phyloP scores from a whole-genome alignment of 2,329 filamentous ascomycete species.

The Pseudocercospora fuligena region DNA sequence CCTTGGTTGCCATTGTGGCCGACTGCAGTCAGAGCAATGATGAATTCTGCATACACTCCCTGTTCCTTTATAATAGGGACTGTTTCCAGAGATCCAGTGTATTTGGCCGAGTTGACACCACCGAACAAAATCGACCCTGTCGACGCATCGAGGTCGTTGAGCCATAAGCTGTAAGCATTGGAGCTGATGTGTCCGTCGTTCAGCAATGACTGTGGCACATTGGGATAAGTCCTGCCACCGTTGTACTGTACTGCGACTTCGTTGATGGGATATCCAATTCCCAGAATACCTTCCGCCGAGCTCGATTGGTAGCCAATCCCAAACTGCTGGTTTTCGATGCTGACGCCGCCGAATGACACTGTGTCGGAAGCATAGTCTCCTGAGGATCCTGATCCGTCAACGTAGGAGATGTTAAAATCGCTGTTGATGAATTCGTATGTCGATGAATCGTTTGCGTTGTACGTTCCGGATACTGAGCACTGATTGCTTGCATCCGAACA shows the following conservation, averaged over 20 bases:
- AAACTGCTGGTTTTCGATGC: slow-evolving; percentile 67
- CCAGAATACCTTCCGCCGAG: slow-evolving; percentile 73
- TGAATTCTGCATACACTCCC: slow-evolving; percentile 57
- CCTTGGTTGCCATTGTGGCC: slow-evolving; percentile 49
- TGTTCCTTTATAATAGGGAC: slow-evolving; percentile 61
- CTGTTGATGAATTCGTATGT: slow-evolving; percentile 75
- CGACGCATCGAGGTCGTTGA: slow-evolving; percentile 63
- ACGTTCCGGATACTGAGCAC: slow-evolving; percentile 69
- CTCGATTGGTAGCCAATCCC: slow-evolving; percentile 70
- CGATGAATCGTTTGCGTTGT: slow-evolving; percentile 71
- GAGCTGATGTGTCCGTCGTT: slow-evolving; percentile 65
- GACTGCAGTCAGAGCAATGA: slow-evolving; percentile 57
- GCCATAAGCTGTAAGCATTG: slow-evolving; percentile 72
- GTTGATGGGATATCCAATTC: slow-evolving; percentile 80
- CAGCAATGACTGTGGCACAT: slow-evolving; percentile 69
- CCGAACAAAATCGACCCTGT: slow-evolving; percentile 78
- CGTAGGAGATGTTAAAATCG: slow-evolving; percentile 86
- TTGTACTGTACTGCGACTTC: slow-evolving; percentile 72
- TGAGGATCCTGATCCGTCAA: slow-evolving; percentile 75
- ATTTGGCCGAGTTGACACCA: slow-evolving; percentile 79
- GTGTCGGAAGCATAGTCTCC: slow-evolving; percentile 84
- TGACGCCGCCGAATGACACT: slow-evolving; percentile 62
- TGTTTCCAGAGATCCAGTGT: slow-evolving; percentile 64
- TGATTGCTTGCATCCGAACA: slow-evolving; percentile 56
- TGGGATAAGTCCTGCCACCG: slow-evolving; percentile 54